Evolutionary conservation across 176 grass and related monocot genomes (phyloP).

Genomic region (Alloteropsis semialata): DNA sequence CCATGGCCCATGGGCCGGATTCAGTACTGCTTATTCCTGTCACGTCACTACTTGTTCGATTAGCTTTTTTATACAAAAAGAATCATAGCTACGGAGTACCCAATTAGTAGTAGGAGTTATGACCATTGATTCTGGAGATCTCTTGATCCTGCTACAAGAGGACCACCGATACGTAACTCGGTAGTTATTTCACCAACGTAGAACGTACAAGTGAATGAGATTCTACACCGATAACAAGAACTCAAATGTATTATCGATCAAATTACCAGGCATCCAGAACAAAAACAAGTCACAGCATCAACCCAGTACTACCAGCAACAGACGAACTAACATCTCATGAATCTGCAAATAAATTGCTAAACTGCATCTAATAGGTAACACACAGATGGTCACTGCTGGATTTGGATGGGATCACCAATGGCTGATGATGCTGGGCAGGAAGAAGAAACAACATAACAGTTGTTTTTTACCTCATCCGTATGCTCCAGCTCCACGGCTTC

Average conservation of each 20-base stretch:
- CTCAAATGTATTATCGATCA: neutral
- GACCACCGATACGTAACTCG: too few relatives aligned
- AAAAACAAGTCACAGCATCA: constrained; percentile 3
- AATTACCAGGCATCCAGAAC: neutral
- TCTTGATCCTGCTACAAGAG: too few relatives aligned
- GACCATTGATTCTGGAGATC: too few relatives aligned
- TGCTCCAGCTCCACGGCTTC: too few relatives aligned
- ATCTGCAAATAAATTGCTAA: neutral
- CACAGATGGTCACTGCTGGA: constrained; percentile 3
- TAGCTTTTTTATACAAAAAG: too few relatives aligned
- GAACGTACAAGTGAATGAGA: neutral
- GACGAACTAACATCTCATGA: neutral
- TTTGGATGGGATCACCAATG: neutral
- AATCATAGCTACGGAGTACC: too few relatives aligned
- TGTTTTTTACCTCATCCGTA: too few relatives aligned
- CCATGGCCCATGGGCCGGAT: neutral
- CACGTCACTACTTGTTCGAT: too few relatives aligned
- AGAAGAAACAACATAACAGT: neutral
- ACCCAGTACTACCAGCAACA: neutral
- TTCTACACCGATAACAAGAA: neutral
- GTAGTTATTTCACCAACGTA: neutral
- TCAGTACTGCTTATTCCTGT: too few relatives aligned
- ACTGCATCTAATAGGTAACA: constrained; percentile 1
- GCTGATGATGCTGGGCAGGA: neutral
- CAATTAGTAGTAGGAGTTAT: too few relatives aligned